Percentiles rank a stretch among this genome's conserved stretches.
Conservation (phyloP, 805 yeast species). For the Ogataea paraovalis region DNA sequence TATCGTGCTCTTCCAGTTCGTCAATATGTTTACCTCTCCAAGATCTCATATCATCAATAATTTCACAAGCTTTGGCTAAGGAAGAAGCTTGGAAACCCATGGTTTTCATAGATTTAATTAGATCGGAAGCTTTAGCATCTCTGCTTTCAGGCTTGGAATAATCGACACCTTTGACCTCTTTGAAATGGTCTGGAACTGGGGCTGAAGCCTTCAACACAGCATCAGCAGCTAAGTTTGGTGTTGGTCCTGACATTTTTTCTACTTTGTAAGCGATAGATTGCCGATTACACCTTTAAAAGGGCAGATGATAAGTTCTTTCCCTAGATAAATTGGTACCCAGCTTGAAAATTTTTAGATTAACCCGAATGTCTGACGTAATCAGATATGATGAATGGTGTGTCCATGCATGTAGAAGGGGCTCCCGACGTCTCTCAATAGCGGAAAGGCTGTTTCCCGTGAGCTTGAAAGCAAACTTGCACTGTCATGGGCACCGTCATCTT, state of each 20-base stretch:
- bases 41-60: constrained; percentile 83
- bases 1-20: constrained; percentile 63
- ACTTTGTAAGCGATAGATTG: too few species aligned
- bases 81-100: constrained; percentile 98
- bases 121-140: constrained; percentile 74
- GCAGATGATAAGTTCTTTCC: too few species aligned
- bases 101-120: constrained; percentile 76
- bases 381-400: too few species aligned
- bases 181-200: constrained; percentile 78
- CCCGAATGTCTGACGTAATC: too few species aligned
- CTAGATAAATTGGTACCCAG: too few species aligned
- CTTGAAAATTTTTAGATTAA: too few species aligned
- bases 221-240: constrained; percentile 78
- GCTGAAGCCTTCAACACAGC: constrained; percentile 87
- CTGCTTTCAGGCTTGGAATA: constrained; percentile 74
- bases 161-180: constrained; percentile 83
- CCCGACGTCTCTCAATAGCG: too few species aligned
- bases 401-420: too few species aligned
- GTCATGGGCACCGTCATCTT: too few species aligned
- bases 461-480: too few species aligned
- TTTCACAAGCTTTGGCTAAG: constrained; percentile 83
- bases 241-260: constrained; percentile 17
- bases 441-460: too few species aligned
- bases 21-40: constrained; percentile 87
- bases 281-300: too few species aligned